Conservation (phyloP, 2,329 filamentous ascomycete species). For the Elsinoe arachidis region DNA sequence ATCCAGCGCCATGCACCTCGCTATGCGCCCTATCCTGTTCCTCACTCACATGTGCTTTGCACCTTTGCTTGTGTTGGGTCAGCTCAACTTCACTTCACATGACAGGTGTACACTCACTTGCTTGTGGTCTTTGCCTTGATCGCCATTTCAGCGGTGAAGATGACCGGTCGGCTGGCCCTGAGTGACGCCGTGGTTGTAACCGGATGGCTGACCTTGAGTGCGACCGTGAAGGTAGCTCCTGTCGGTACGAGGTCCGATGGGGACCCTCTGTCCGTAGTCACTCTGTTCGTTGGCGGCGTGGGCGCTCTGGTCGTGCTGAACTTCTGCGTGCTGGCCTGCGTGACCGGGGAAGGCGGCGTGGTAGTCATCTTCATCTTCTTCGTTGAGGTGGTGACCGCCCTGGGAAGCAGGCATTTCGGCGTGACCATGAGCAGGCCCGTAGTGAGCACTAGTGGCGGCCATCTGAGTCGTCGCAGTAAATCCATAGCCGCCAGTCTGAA, state of each 20-base stretch:
- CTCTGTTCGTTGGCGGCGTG: too few species aligned
- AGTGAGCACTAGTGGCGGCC: not conserved
- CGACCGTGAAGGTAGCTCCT: not conserved
- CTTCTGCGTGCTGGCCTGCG: not conserved
- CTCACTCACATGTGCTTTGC: not conserved
- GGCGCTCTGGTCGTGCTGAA: not conserved
- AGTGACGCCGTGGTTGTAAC: not conserved
- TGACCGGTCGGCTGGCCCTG: not conserved
- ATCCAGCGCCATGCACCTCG: not conserved
- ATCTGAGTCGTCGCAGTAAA: not conserved
- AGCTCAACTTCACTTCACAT: not conserved
- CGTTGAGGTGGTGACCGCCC: not conserved
- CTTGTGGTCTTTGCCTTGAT: not conserved
- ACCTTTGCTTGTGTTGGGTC: not conserved
- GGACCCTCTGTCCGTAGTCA: not conserved
- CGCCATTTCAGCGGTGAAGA: not conserved
- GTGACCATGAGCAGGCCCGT: not conserved
- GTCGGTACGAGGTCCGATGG: not conserved
- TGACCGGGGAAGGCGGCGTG: not conserved
- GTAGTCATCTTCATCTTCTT: not conserved
- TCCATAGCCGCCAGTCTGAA: not conserved
- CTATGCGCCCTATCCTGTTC: not conserved
- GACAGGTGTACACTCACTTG: not conserved
- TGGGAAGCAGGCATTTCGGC: not conserved
- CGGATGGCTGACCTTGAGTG: not conserved